Evolutionary conservation across 371 early-diverging fungal genomes (phyloP), one percentile per base, ranked within the genome.

Genomic region (Apophysomyces variabilis): DNA sequence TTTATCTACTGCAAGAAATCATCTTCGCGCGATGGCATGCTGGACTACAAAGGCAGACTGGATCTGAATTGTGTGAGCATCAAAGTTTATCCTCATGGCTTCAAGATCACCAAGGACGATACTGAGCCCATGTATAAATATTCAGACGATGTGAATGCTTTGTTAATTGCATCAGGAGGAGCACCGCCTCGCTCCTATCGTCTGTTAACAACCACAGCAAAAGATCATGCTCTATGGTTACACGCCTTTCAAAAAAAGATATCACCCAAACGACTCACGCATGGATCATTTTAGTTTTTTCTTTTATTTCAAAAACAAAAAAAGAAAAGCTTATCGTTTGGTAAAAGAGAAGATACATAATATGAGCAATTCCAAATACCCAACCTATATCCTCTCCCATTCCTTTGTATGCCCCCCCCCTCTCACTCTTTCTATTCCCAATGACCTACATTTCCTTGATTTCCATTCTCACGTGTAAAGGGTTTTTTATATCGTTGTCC

Each of bases 11-110:
- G 60, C 11, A 41, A 43, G 39, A 43, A 38, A 41, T 41, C 43
- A 7, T 59, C 9, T 56, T 68, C 68, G 13, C 61, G 61, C 5
- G 65, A 66, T n/a, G 60, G 57, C 37, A 44, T 59, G 1, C 60
- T 72, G 0, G 47, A 56, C 16, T 72, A 46, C 58, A 72, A 72
- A 56, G 66, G 68, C 56, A 65, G 65, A 26, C 60, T 72, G 16
- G 63, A 66, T 21, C 60, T 72, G 11, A 8, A 41, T 13, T 61
- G 61, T 50, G 68, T 66, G 26, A 61, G 38, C 47, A 44, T 72
- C 50, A 61, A 65, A 21, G 66, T 59, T 8, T 37, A 64, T 13
- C 64, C 59, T 1, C 45, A 66, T 45, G 58, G 61, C 8, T 66
- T 70, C 45, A 63, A 63, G 14, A 62, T 70, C n/a, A 45, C 66